phyloP scores from a whole-genome alignment of 2,329 filamentous ascomycete genomes.

The Didymella arachidicola region DNA sequence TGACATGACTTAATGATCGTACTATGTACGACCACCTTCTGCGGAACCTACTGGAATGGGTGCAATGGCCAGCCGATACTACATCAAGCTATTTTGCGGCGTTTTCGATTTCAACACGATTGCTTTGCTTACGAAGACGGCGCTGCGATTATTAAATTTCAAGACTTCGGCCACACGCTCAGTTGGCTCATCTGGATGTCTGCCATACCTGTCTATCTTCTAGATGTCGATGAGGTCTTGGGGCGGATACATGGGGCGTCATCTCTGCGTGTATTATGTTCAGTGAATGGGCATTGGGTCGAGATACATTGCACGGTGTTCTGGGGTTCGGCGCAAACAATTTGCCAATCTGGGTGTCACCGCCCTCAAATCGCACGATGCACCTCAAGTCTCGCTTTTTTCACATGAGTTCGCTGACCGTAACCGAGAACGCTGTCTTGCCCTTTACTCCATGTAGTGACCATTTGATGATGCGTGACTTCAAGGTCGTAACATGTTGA shows the following conservation, averaged over 20 bases:
- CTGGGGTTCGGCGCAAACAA: constrained; percentile 5
- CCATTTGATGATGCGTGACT: constrained; percentile 14
- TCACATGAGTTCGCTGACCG: too few species aligned
- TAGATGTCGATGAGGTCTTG: constrained; percentile 9
- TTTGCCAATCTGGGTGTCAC: background rate
- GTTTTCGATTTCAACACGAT: constrained; percentile 7
- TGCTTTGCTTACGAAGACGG: constrained; percentile 3
- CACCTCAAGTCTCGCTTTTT: background rate
- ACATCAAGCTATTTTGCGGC: constrained; percentile 15
- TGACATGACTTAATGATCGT: constrained; percentile 35
- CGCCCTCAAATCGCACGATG: background rate
- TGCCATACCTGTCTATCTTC: constrained; percentile 15
- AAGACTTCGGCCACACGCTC: constrained; percentile 28
- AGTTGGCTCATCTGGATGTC: constrained; percentile 28
- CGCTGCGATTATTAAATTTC: constrained; percentile 15
- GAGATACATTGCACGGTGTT: constrained; percentile 10
- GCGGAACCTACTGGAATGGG: constrained; percentile 18
- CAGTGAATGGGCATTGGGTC: constrained; percentile 13
- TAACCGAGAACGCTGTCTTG: background rate
- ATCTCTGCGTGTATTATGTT: constrained; percentile 17
- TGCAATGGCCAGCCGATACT: constrained; percentile 11
- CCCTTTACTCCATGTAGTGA: background rate
- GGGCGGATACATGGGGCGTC: constrained; percentile 7
- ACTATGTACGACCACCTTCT: constrained; percentile 33
- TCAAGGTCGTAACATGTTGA: constrained; percentile 1